Conservation (phyloP, 2,329 filamentous ascomycete genomes). For the Ophiocordyceps camponoti-leonardi region DNA sequence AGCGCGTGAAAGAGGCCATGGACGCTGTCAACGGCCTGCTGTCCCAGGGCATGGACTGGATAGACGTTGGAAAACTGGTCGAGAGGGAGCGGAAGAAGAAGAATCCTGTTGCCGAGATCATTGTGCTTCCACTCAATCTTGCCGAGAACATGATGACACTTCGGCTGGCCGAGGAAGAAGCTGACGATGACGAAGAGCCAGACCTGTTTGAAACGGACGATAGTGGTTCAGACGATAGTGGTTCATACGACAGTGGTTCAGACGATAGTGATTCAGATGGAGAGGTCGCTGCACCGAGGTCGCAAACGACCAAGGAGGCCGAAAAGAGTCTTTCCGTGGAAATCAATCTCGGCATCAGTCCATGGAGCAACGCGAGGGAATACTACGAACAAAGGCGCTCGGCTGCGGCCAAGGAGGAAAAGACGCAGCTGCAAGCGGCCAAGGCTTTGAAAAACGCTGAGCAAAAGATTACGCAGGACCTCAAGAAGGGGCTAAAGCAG, state of each 20-base stretch:
- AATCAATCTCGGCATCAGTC: slow-evolving; percentile 64
- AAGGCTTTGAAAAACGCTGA: slow-evolving; percentile 80
- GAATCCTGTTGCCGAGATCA: slow-evolving; percentile 75
- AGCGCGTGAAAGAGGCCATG: slow-evolving; percentile 82
- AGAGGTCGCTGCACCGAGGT: slow-evolving; percentile 13
- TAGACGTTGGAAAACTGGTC: slow-evolving; percentile 73
- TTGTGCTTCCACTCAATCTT: slow-evolving; percentile 74
- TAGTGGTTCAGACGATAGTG: slow-evolving; percentile 27
- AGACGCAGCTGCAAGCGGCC: slow-evolving; percentile 64
- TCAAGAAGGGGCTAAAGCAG: slow-evolving; percentile 78
- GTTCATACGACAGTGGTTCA: too few species aligned
- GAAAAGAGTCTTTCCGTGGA: slow-evolving; percentile 55
- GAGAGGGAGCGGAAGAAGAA: slow-evolving; percentile 66
- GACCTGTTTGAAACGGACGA: slow-evolving; percentile 51
- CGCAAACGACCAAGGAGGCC: slow-evolving; percentile 20
- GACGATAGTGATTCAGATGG: slow-evolving; percentile 40
- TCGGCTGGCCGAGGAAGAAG: slow-evolving; percentile 52
- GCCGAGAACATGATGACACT: slow-evolving; percentile 81
- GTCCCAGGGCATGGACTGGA: slow-evolving; percentile 92
- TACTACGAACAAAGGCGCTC: slow-evolving; percentile 83
- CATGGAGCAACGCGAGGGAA: slow-evolving; percentile 77
- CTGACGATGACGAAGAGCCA: slow-evolving; percentile 42
- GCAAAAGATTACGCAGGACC: slow-evolving; percentile 68
- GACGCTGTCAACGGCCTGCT: slow-evolving; percentile 87
- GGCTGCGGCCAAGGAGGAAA: slow-evolving; percentile 74